Conservation (phyloP, 345 rosid genomes). For the Ricinus communis region DNA sequence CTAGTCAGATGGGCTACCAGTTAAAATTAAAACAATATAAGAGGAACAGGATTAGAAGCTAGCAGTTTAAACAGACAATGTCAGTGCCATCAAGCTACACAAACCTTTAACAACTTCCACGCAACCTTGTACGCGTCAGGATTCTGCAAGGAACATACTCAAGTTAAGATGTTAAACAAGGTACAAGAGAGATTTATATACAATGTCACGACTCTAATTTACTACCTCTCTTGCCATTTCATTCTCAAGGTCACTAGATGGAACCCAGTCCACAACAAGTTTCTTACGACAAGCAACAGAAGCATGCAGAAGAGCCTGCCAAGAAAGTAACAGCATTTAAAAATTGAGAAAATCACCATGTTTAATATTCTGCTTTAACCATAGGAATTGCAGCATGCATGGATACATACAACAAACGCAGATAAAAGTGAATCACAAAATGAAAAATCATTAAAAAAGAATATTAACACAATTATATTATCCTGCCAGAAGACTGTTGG, state of each 20-base stretch:
- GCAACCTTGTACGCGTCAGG: constrained; percentile 86
- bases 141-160: constrained; percentile 46
- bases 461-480: not conserved
- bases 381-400: not conserved
- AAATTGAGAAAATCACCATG: not conserved
- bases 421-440: not conserved
- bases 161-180: not conserved
- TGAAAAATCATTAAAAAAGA: not conserved
- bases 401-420: not conserved
- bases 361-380: not conserved
- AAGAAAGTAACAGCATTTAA: not conserved
- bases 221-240: constrained; percentile 64
- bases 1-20: constrained; percentile 12
- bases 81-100: not conserved
- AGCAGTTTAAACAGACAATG: too few species aligned
- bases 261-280: constrained; percentile 89
- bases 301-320: constrained; percentile 94
- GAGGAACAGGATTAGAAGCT: not conserved
- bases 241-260: constrained; percentile 95
- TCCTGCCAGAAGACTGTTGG: not conserved
- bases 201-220: not conserved
- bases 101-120: constrained; percentile 81
- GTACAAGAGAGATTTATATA: not conserved
- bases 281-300: constrained; percentile 75
- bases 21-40: not conserved